phyloP scores from a whole-genome alignment of 345 rosid species.

The Ailanthus altissimus region DNA sequence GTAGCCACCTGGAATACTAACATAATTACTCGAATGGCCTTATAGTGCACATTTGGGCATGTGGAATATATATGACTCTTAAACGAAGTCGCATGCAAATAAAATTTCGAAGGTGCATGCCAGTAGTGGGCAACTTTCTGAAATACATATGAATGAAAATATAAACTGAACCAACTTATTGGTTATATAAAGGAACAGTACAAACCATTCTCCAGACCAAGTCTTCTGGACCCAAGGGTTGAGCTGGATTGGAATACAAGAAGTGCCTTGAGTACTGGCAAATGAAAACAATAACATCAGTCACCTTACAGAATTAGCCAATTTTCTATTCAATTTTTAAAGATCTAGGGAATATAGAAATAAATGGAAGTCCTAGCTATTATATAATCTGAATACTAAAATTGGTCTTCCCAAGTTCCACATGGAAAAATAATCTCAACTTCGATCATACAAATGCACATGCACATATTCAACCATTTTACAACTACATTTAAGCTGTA shows the following conservation, averaged over 20 bases:
- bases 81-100: not conserved
- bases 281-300: slow-evolving; percentile 19
- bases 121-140: not conserved
- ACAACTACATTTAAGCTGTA: not conserved
- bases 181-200: slow-evolving; percentile 15
- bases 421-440: not conserved
- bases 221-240: slow-evolving; percentile 94
- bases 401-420: slow-evolving; percentile 1
- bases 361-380: not conserved
- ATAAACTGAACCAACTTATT: not conserved
- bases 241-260: slow-evolving; percentile 88
- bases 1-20: not conserved
- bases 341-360: not conserved
- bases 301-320: not conserved
- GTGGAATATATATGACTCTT: not conserved
- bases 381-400: not conserved
- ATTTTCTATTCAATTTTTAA: not conserved
- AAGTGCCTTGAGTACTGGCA: slow-evolving; percentile 82
- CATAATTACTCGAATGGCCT: slow-evolving; percentile 1
- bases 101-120: not conserved
- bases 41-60: not conserved
- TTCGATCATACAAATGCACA: not conserved
- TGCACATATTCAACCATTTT: not conserved
- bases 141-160: not conserved
- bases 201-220: slow-evolving; percentile 94